phyloP scores from a whole-genome alignment of 2,329 filamentous ascomycete species.

The Aphanocladium album region DNA sequence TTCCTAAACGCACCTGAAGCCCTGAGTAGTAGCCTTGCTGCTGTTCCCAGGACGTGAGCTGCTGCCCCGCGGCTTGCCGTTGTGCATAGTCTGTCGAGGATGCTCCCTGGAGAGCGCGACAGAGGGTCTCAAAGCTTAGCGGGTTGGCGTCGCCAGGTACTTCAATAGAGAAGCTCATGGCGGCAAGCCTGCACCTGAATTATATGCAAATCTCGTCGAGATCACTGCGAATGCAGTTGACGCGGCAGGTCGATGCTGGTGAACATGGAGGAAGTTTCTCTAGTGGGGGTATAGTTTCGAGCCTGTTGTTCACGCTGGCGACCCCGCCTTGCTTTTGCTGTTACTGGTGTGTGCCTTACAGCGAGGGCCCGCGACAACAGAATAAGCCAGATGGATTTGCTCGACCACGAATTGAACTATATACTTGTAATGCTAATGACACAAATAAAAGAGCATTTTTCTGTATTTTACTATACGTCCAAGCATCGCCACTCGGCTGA shows the following conservation, averaged over 20 bases:
- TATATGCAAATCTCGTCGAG: not conserved
- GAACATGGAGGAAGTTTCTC: slow-evolving; percentile 10
- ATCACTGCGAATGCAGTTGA: not conserved
- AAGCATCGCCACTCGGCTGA: too few species aligned
- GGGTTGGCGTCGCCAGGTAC: slow-evolving; percentile 76
- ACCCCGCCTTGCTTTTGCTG: not conserved
- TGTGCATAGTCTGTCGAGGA: slow-evolving; percentile 57
- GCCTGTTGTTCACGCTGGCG: not conserved
- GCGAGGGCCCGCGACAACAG: too few species aligned
- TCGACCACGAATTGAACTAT: too few species aligned
- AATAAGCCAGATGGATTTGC: too few species aligned
- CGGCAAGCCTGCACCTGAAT: slow-evolving; percentile 13
- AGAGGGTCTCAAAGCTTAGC: slow-evolving; percentile 58
- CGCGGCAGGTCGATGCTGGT: slow-evolving; percentile 1
- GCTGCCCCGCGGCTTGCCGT: slow-evolving; percentile 63
- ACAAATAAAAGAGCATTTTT: too few species aligned
- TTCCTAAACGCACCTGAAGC: slow-evolving; percentile 52
- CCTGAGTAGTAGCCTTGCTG: slow-evolving; percentile 61
- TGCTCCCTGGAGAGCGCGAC: slow-evolving; percentile 58
- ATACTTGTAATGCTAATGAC: too few species aligned
- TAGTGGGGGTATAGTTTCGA: slow-evolving; percentile 7
- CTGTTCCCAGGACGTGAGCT: slow-evolving; percentile 67
- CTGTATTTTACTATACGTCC: too few species aligned
- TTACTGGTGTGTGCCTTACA: not conserved
- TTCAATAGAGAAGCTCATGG: slow-evolving; percentile 70